A percentile compares a stretch with the other conserved stretches of the same genome.
Conservation (phyloP, 805 yeast species). For the Candida sonorensis region DNA sequence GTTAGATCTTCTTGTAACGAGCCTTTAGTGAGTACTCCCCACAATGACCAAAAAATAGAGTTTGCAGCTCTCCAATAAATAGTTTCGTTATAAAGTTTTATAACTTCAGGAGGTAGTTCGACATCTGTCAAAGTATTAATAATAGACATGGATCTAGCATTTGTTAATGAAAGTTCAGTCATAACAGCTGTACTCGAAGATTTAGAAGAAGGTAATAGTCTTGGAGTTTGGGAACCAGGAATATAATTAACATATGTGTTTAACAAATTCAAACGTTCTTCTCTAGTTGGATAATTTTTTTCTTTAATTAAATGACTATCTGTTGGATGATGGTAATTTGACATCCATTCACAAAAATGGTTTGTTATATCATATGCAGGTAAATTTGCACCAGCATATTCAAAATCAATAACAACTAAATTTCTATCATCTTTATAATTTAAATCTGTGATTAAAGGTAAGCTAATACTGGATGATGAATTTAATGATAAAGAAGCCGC, state of each 20-base stretch:
- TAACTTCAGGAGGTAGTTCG: conserved; percentile 31
- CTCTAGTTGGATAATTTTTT: conserved; percentile 56
- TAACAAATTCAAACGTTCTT: conserved; percentile 64
- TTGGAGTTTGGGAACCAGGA: conserved; percentile 27
- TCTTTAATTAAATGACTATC: conserved; percentile 47
- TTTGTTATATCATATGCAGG: conserved; percentile 90
- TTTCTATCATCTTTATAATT: conserved; percentile 44
- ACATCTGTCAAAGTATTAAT: conserved; percentile 30
- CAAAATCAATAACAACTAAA: conserved; percentile 92
- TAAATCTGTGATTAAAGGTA: conserved; percentile 25
- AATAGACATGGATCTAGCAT: conserved; percentile 22
- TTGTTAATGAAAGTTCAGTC: conserved; percentile 4
- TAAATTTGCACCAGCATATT: conserved; percentile 85
- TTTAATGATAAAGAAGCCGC: conserved; percentile 14
- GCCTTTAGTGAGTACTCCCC: conserved; percentile 67
- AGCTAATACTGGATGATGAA: conserved; percentile 9
- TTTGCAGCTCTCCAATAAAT: conserved; percentile 76
- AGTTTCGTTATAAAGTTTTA: conserved; percentile 54
- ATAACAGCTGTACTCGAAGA: conserved; percentile 5
- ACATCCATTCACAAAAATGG: conserved; percentile 97
- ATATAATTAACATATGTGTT: conserved; percentile 69
- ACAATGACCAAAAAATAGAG: conserved; percentile 75
- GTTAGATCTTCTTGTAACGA: conserved; percentile 7
- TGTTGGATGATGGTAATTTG: conserved; percentile 69
- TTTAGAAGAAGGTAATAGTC: conserved; percentile 8